Conservation (phyloP, 345 rosid species). For the Linum usitatissimum region DNA sequence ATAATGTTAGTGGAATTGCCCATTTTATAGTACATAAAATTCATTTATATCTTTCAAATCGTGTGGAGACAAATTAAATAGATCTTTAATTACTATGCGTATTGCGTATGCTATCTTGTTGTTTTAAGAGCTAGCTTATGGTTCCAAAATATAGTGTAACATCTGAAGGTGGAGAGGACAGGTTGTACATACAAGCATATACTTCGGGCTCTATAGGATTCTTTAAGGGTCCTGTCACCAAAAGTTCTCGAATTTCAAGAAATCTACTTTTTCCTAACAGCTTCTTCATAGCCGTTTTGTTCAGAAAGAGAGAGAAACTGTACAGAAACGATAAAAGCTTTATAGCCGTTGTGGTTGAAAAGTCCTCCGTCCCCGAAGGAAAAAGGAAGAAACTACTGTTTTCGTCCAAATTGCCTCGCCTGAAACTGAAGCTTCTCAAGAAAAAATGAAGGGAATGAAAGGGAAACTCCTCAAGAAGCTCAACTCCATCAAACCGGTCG, state of each 20-base stretch:
- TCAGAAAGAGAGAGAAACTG: background rate
- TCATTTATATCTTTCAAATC: no score
- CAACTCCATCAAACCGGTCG: conserved; percentile 48
- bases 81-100: no score
- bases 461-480: conserved; percentile 62
- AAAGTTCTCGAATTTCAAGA: conserved; percentile 22
- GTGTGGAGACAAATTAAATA: no score
- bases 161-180: background rate
- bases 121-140: no score
- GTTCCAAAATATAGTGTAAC: no score
- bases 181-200: background rate
- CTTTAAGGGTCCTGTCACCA: conserved; percentile 3
- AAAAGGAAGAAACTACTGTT: background rate
- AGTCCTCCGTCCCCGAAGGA: background rate
- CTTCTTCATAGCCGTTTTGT: background rate
- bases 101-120: no score
- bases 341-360: conserved; percentile 61
- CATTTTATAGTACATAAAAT: no score
- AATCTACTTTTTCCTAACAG: background rate
- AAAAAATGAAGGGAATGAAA: conserved; percentile 60
- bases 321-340: conserved; percentile 9
- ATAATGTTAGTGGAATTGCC: no score
- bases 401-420: background rate
- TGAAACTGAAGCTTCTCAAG: background rate
- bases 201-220: background rate